phyloP scores from a whole-genome alignment of 768 basidiomycete species.

The Pleurotus eryngii region DNA sequence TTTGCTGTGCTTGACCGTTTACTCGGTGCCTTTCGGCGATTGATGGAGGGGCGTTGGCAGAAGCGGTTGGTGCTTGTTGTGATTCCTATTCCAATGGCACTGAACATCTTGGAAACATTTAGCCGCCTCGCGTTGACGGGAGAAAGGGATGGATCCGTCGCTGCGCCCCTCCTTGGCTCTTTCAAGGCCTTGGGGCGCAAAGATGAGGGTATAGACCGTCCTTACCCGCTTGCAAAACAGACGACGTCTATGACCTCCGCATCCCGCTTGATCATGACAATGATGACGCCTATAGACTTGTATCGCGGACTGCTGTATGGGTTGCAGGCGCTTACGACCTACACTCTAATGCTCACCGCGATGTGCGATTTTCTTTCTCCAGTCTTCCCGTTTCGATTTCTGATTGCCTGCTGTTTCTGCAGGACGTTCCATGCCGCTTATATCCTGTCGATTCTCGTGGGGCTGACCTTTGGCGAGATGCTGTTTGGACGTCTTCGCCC shows the following conservation, averaged over 20 bases:
- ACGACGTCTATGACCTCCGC: too few species aligned
- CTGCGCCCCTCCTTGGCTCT: not conserved
- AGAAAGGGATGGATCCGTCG: not conserved
- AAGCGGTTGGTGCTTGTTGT: conserved; percentile 38
- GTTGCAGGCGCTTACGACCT: conserved; percentile 58
- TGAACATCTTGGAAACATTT: not conserved
- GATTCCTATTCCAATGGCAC: not conserved
- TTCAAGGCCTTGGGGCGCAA: not conserved
- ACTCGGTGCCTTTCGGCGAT: conserved; percentile 52
- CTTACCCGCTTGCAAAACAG: too few species aligned
- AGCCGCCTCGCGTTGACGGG: not conserved
- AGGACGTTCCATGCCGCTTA: conserved; percentile 86
- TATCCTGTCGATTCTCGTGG: conserved; percentile 67
- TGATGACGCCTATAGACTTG: conserved; percentile 41
- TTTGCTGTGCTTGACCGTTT: conserved; percentile 71
- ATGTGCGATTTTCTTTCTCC: conserved; percentile 50
- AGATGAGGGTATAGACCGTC: conserved; percentile 21
- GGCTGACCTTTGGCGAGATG: conserved; percentile 72
- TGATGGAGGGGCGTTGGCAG: conserved; percentile 56
- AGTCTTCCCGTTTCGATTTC: not conserved
- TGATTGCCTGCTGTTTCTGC: conserved; percentile 6
- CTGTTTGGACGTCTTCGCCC: conserved; percentile 56
- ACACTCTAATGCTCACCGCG: conserved; percentile 75
- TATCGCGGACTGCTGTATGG: conserved; percentile 65
- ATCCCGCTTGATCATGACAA: too few species aligned